Conservation (phyloP, 2,329 filamentous ascomycete species). For the Byssochlamys sp. region DNA sequence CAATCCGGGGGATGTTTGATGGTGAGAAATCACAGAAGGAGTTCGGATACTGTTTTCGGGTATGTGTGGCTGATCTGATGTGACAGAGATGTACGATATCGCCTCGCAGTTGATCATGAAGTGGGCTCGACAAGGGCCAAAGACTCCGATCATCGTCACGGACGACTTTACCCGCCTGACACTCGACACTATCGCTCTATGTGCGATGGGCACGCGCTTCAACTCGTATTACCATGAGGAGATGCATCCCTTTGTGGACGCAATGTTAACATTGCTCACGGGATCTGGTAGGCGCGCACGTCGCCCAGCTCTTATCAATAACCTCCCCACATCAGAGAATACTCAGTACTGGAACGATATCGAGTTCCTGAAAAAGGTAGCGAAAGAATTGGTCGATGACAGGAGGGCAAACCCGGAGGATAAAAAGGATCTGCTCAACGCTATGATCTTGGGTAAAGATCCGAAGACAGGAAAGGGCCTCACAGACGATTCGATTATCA, state of each 20-base stretch:
- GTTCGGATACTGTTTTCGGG: neutral
- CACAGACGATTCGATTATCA: conserved; percentile 52
- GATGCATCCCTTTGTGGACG: conserved; percentile 59
- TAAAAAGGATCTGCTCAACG: conserved; percentile 58
- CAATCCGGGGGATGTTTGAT: conserved; percentile 36
- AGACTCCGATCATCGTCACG: conserved; percentile 48
- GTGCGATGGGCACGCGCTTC: conserved; percentile 63
- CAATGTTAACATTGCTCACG: conserved; percentile 56
- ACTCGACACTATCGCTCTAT: conserved; percentile 62
- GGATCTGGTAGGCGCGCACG: conserved; percentile 46
- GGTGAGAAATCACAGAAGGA: conserved; percentile 12
- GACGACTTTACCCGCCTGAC: conserved; percentile 65
- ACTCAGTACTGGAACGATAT: conserved; percentile 23
- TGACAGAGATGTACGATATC: conserved; percentile 31
- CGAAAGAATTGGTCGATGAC: conserved; percentile 51
- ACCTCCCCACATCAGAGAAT: conserved; percentile 31
- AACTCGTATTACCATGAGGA: conserved; percentile 63
- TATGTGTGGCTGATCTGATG: neutral
- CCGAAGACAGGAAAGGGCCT: conserved; percentile 58
- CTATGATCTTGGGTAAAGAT: conserved; percentile 61
- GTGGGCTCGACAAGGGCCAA: conserved; percentile 43
- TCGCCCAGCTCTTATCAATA: conserved; percentile 40
- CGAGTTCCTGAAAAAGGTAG: conserved; percentile 43
- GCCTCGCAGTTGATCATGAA: conserved; percentile 31
- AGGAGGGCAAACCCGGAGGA: conserved; percentile 47